These are phyloP conservation scores for Epichloe gansuensis DNA, from an alignment of 2,329 filamentous ascomycete genomes.

Conservation along the genomic window DNA sequence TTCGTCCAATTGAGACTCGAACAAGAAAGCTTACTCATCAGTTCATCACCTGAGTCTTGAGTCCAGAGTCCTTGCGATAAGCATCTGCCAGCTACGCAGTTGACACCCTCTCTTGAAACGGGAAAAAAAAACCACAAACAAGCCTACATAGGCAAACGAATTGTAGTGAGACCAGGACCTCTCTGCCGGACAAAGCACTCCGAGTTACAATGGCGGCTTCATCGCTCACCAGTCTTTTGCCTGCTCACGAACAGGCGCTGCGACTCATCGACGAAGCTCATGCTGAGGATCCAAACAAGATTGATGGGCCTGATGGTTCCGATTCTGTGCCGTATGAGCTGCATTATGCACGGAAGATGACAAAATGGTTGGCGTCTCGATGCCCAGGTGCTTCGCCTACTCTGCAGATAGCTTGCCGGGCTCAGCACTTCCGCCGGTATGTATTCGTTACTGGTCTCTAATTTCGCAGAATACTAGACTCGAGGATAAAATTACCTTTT, in stretches of 20 bases:
- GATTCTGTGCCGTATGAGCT: slow-evolving; percentile 58
- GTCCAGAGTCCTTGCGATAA: background rate
- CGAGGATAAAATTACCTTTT: no score
- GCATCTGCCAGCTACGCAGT: background rate
- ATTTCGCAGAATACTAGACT: no score
- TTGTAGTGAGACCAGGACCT: no score
- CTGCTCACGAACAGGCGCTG: slow-evolving; percentile 38
- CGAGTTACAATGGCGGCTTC: background rate
- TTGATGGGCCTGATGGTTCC: slow-evolving; percentile 30
- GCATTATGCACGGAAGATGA: slow-evolving; percentile 73
- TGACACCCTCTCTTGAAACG: background rate
- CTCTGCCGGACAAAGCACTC: no score
- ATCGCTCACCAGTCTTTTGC: background rate
- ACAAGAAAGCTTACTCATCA: slow-evolving; percentile 3
- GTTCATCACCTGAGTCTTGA: no score
- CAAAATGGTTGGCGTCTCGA: slow-evolving; percentile 53
- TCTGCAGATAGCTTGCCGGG: slow-evolving; percentile 65
- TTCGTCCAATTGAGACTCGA: background rate
- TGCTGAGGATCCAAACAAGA: slow-evolving; percentile 22
- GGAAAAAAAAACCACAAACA: no score
- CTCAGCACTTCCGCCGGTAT: slow-evolving; percentile 67
- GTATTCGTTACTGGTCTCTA: no score
- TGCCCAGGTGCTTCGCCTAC: slow-evolving; percentile 50
- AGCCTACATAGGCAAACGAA: no score
- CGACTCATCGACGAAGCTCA: slow-evolving; percentile 58